Base-by-base conservation (phyloP, 306 rosid genomes). In the Crotalaria pallida region DNA sequence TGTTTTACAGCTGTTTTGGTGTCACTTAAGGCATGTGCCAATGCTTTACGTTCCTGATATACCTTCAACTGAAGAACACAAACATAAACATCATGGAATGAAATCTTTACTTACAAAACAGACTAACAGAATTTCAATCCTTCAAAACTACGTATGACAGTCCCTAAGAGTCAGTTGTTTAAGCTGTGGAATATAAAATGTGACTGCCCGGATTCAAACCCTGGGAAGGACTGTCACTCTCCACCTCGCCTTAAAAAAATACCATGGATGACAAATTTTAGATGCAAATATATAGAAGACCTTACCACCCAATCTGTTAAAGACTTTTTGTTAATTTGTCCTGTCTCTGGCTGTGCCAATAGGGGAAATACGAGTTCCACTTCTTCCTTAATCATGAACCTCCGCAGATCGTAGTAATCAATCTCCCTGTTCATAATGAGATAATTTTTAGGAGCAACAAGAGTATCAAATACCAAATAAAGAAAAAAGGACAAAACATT, bases 1-100 rank as follows among this genome's bases (percentile, higher is more conserved):
- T 94, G 97, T 52, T 81, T 91, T n/a, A 94, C 92, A 0, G 99
- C 96, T 15, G 99, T 94, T 83, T 88, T 94, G 9, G 99, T 88
- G 84, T 94, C 98, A 0, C 71, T 81, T 79, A 94, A 77, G 67
- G 99, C 81, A 63, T 94, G 97, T 22, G 92, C 92, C 65, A 94
- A 76, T 36, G 92, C 88, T 84, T 80, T 91, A 50, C 99, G 96
- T 57, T 89, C 95, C 55, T 86, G 88, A 74, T 78, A 91, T 61
- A 91, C 91, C 81, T 91, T 94, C 61, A 91, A 73, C 99, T 94
- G 86, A 79, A 72, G 34, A 71, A 77, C 3, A 40, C 18, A 75
- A 1, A 62, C 22, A 50, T 26, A 33, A 67, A 73, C 43, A 73
- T 58, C 5, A 40, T 36, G 10, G 44, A 55, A 57, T 41, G 40